Base-by-base conservation (phyloP, 2,329 filamentous ascomycete species). In the Talaromyces marneffei region DNA sequence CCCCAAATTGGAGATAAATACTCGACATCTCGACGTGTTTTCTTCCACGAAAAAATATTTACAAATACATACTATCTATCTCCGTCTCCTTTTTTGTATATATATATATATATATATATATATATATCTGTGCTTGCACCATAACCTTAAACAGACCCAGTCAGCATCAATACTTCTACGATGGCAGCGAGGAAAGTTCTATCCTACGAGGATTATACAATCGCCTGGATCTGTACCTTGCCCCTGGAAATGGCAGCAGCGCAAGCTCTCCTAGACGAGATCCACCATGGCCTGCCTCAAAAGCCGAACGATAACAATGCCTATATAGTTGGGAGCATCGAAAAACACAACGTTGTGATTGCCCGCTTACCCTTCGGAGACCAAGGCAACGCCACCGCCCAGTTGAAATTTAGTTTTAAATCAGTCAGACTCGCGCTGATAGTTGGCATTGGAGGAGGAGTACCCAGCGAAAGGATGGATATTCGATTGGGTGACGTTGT, bases 341-440 rank as follows among this genome's bases (percentile, higher is more conserved):
- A 52, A 1, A 18, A 57, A 31, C 57, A 60, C 14, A 60, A 60
- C 16, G 57, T 60, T 5, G 57, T 42, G 1, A 60, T 60, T 10
- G 48, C 62, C 8, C 64, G 65, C 46, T 20, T 68, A 4, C 63
- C 66, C 1, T 31, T 16, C 12, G 67, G 62, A 8, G 31, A 29
- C 35, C 55, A 63, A 33, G 68, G 68, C 2, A 60, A n/a, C 10
- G 59, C 42, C 9, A 59, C 67, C 9, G 64, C n/a, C n/a, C n/a
- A n/a, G n/a, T n/a, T n/a, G n/a, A n/a, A n/a, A n/a, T n/a, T n/a
- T n/a, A n/a, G n/a, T n/a, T n/a, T n/a, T n/a, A n/a, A n/a, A n/a
- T n/a, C 10, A 10, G 31, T 44, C 16, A n/a, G 18, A 2, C 16
- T 58, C 9, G 42, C 27, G 10, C 4, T 58, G 7, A 48, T 48